phyloP scores from a whole-genome alignment of 2,329 filamentous ascomycete genomes.

The Ophiostoma angusticollis region DNA sequence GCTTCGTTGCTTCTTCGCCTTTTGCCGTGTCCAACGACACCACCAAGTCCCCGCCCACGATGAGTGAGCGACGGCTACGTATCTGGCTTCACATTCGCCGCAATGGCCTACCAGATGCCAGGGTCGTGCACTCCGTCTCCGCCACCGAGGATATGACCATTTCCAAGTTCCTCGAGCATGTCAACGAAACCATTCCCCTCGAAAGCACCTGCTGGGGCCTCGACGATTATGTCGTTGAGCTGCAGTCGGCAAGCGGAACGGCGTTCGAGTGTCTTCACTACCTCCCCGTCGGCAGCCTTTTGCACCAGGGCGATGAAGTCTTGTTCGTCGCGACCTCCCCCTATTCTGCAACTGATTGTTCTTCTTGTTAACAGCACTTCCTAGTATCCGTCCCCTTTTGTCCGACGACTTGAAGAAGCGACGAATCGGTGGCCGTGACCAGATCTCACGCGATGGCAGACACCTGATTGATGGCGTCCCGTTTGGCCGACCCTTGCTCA shows the following conservation, averaged over 20 bases:
- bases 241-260: constrained; percentile 39
- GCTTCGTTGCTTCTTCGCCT: background rate
- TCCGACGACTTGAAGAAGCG: constrained; percentile 62
- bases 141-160: constrained; percentile 52
- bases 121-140: constrained; percentile 57
- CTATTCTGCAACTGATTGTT: background rate
- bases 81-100: constrained; percentile 62
- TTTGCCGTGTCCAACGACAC: background rate
- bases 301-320: constrained; percentile 76
- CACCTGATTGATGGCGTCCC: constrained; percentile 77
- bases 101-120: constrained; percentile 58
- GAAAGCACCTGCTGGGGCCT: constrained; percentile 73
- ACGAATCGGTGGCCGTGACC: constrained; percentile 61
- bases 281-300: constrained; percentile 52
- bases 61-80: constrained; percentile 42
- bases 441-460: constrained; percentile 66
- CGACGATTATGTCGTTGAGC: constrained; percentile 79
- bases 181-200: constrained; percentile 71
- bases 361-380: background rate
- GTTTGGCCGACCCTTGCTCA: constrained; percentile 63
- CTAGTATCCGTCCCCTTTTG: constrained; percentile 64
- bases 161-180: constrained; percentile 59
- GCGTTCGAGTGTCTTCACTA: constrained; percentile 85
- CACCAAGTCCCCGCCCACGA: constrained; percentile 10
- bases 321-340: constrained; percentile 39